Conservation (phyloP, 371 early-diverging fungal species). For the Agmasoma carcini region DNA sequence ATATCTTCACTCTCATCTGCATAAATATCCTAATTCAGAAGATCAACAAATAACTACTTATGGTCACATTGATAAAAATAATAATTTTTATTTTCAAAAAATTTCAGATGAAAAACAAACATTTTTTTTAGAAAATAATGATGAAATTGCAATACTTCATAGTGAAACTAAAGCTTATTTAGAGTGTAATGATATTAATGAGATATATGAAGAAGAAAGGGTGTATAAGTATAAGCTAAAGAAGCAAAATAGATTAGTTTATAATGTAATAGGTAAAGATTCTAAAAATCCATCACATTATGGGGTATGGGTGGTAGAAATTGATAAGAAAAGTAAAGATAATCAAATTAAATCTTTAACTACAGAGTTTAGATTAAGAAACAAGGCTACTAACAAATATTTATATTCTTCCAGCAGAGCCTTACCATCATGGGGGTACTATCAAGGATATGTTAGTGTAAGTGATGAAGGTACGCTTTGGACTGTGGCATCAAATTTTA, state of each 20-base stretch:
- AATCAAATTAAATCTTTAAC: constrained; percentile 58
- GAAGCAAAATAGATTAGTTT: too few species aligned
- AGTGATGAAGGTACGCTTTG: constrained; percentile 63
- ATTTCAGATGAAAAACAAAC: constrained; percentile 39
- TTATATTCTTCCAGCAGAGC: constrained; percentile 63
- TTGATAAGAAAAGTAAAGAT: background rate
- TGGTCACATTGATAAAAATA: constrained; percentile 83
- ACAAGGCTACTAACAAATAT: constrained; percentile 63
- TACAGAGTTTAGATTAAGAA: constrained; percentile 70
- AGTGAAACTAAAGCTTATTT: constrained; percentile 56
- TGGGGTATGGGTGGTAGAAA: background rate
- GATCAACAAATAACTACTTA: constrained; percentile 91
- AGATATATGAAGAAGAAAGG: too few species aligned
- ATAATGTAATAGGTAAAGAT: too few species aligned
- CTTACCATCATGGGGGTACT: constrained; percentile 92
- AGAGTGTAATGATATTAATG: constrained; percentile 61
- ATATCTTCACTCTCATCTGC: constrained; percentile 79
- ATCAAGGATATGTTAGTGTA: constrained; percentile 78
- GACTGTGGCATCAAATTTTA: constrained; percentile 76
- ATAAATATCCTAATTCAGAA: constrained; percentile 68
- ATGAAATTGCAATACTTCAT: constrained; percentile 50
- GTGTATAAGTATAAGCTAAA: too few species aligned
- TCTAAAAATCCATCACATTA: too few species aligned
- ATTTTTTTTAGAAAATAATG: constrained; percentile 23
- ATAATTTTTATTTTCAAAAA: constrained; percentile 63